These are phyloP conservation scores for Kluyveromyces nonfermentans DNA, from an alignment of 805 yeast genomes.

Conservation along the genomic window DNA sequence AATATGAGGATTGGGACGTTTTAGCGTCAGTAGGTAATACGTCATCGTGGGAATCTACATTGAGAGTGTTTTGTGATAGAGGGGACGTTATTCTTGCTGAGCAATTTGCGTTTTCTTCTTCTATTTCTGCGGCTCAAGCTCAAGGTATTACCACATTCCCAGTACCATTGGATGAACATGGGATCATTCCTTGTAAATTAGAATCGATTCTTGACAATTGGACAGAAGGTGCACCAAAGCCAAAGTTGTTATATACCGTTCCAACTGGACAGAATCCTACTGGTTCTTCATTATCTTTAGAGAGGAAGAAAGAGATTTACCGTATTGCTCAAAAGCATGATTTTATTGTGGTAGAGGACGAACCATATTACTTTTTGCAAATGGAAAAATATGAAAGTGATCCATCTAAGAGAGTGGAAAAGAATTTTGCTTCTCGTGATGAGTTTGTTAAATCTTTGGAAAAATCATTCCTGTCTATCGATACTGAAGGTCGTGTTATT, in stretches of 20 bases:
- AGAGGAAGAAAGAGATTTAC: conserved; percentile 72
- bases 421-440: conserved; percentile 38
- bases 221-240: conserved; percentile 56
- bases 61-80: conserved; percentile 66
- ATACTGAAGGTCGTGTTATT: conserved; percentile 80
- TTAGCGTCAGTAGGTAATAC: conserved; percentile 77
- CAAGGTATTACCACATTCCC: conserved; percentile 62
- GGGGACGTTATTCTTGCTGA: conserved; percentile 83
- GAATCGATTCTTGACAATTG: conserved; percentile 56
- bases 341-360: conserved; percentile 83
- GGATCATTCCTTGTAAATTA: conserved; percentile 65
- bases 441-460: conserved; percentile 60
- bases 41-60: conserved; percentile 76
- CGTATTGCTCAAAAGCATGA: conserved; percentile 77
- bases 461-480: conserved; percentile 66
- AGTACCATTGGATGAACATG: conserved; percentile 67
- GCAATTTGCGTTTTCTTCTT: conserved; percentile 74
- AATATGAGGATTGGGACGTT: conserved; percentile 63
- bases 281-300: conserved; percentile 70
- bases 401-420: conserved; percentile 25
- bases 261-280: conserved; percentile 98
- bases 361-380: conserved; percentile 94
- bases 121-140: conserved; percentile 73
- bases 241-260: conserved; percentile 81
- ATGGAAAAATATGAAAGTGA: conserved; percentile 67